Evolutionary conservation across 148 eudicot genomes (phyloP).

Genomic region (Mesembryanthemum crystallinum): DNA sequence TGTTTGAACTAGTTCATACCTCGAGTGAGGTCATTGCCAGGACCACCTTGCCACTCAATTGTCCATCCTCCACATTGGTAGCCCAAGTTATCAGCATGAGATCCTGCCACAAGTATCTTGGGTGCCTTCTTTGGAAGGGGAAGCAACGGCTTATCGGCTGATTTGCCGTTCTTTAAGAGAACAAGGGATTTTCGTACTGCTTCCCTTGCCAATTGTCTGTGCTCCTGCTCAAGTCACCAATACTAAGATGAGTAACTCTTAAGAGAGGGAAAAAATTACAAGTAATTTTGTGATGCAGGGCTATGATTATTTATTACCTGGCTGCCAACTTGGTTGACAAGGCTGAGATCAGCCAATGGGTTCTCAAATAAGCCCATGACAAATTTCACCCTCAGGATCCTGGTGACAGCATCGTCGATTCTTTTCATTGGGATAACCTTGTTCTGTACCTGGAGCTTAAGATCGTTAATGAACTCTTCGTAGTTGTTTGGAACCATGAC

Average conservation of each 20-base stretch:
- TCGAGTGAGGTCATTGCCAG: conserved; percentile 46
- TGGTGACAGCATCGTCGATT: conserved; percentile 58
- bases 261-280: neutral
- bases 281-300: neutral
- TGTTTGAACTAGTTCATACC: conserved; percentile 23
- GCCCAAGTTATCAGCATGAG: conserved; percentile 64
- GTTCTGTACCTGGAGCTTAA: conserved; percentile 41
- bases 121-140: conserved; percentile 64
- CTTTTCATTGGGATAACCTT: conserved; percentile 53
- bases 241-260: neutral
- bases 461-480: conserved; percentile 45
- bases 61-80: conserved; percentile 77
- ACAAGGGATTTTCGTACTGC: conserved; percentile 72
- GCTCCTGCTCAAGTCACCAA: conserved; percentile 41
- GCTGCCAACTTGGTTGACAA: conserved; percentile 45
- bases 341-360: conserved; percentile 54
- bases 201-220: conserved; percentile 65
- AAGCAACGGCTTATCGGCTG: conserved; percentile 39
- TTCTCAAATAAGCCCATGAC: conserved; percentile 61
- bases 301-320: conserved; percentile 23
- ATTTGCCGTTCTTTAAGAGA: conserved; percentile 60
- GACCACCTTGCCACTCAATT: conserved; percentile 61
- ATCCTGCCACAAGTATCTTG: conserved; percentile 67
- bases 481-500: conserved; percentile 55
- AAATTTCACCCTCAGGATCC: conserved; percentile 62